Evolutionary conservation across 2,329 filamentous ascomycete species (phyloP).

Genomic region (Paracamarosporium sp.): DNA sequence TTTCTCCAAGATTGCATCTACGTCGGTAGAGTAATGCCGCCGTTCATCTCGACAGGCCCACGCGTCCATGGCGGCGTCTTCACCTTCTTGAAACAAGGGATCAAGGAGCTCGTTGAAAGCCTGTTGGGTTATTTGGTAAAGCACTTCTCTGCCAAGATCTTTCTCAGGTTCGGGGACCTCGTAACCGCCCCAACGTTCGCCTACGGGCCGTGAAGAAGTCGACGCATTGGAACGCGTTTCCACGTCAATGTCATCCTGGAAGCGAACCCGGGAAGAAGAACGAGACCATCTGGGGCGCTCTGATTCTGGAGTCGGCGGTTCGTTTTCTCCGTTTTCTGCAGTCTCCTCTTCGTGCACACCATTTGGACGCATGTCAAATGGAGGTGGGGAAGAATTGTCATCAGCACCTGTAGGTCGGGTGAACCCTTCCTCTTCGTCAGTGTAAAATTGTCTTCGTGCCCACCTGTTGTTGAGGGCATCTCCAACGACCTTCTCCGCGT

Average conservation of each 20-base stretch:
- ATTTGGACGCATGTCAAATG: conserved; percentile 17
- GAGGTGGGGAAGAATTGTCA: conserved; percentile 11
- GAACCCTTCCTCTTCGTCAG: conserved; percentile 83
- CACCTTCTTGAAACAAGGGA: conserved; percentile 79
- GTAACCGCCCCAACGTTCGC: conserved; percentile 77
- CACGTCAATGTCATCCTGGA: conserved; percentile 74
- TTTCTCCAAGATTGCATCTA: conserved; percentile 27
- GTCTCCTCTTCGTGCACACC: conserved; percentile 2
- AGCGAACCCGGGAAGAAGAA: conserved; percentile 80
- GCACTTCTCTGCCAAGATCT: conserved; percentile 84
- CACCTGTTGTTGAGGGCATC: conserved; percentile 67
- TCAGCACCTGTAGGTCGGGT: conserved; percentile 26
- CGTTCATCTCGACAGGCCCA: conserved; percentile 48
- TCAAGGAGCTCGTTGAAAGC: conserved; percentile 93
- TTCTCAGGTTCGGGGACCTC: conserved; percentile 81
- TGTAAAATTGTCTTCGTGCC: conserved; percentile 79
- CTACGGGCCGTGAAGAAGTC: conserved; percentile 71
- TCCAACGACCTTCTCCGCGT: neutral
- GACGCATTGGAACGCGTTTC: conserved; percentile 76
- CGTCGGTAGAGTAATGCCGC: conserved; percentile 22
- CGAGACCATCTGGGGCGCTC: conserved; percentile 60
- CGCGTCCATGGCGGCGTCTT: conserved; percentile 76
- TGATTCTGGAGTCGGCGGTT: conserved; percentile 10
- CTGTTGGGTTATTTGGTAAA: conserved; percentile 91
- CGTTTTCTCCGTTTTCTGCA: neutral